A percentile compares a stretch with the other conserved stretches of the same genome.
These are phyloP conservation scores for Paspalum vaginatum DNA, from an alignment of 176 grass and related monocot species.

Conservation along the genomic window DNA sequence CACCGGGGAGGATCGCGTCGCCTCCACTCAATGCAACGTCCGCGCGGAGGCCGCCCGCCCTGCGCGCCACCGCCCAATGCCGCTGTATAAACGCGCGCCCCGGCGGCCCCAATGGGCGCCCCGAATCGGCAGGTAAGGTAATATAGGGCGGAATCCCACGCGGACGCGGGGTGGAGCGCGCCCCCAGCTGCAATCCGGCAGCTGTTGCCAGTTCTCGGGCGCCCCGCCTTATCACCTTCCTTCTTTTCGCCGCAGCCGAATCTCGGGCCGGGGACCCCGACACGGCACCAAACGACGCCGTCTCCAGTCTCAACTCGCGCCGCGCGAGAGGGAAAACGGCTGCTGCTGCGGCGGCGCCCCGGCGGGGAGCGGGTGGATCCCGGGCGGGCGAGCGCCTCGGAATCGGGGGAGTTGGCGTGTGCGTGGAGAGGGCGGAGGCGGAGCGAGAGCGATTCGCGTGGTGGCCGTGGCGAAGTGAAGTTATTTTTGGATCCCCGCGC, in stretches of 20 bases:
- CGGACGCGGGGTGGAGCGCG: conserved; percentile 12
- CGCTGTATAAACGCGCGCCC: conserved; percentile 26
- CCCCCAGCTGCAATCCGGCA: conserved; percentile 31
- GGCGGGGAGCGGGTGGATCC: conserved; percentile 42
- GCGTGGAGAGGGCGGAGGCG: background rate
- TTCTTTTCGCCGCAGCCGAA: conserved; percentile 3
- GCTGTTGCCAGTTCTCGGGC: conserved; percentile 41
- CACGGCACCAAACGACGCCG: conserved; percentile 21
- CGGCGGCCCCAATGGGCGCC: background rate
- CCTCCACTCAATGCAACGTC: conserved; percentile 31
- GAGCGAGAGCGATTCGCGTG: conserved; percentile 50
- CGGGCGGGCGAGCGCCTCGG: background rate
- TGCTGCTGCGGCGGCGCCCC: conserved; percentile 15
- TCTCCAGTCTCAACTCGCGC: background rate
- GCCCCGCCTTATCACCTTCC: conserved; percentile 44
- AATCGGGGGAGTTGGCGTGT: conserved; percentile 22
- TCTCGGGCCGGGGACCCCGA: background rate
- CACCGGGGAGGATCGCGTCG: conserved; percentile 25
- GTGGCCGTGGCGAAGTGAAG: conserved; percentile 22
- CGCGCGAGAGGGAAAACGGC: background rate
- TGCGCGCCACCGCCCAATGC: background rate
- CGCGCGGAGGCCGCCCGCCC: too few relatives aligned
- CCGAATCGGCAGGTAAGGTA: conserved; percentile 13
- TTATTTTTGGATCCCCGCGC: conserved; percentile 45
- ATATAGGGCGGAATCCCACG: conserved; percentile 13